Base-by-base conservation (phyloP, 352 stramenopile species). In the Globisporangium rhizosaccharum region DNA sequence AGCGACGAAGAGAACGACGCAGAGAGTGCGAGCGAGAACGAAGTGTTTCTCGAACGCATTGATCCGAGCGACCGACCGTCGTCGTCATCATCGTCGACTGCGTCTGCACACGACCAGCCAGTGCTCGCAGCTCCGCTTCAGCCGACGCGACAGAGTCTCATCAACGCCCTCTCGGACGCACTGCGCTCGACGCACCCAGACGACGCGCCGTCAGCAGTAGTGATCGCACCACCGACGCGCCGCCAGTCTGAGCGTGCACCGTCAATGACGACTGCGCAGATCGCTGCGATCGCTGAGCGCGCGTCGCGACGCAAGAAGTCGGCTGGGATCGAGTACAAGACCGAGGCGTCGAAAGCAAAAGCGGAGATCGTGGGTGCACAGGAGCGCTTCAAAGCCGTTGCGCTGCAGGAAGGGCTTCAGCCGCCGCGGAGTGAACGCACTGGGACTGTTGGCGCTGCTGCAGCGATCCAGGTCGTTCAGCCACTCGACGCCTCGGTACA, bases 161-260 rank as follows among this genome's bases (percentile, higher is more conserved):
- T 64, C 59, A 56, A 37, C 30, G 58, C 52, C 25, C 58, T 64
- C n/a, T 64, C 58, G 10, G 58, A 59, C 25, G 37, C 39, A 2
- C 18, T 64, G 51, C 46, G 52, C n/a, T 41, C 52, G 8, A 58
- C 51, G 8, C 36, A 53, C 17, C 51, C 30, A 2, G 11, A 37
- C 8, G 44, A 42, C 20, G 33, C 25, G 11, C 26, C 17, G 7
- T 51, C 59, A n/a, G 15, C 7, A 20, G 37, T 12, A 12, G 6
- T 37, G 3, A 10, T 33, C 37, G 5, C 36, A 6, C 15, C 48
- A 3, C 37, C 45, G 8, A 59, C 33, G 4, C 59, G 59, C 3
- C 59, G 59, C 15, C 59, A 53, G n/a, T 64, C 51, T 0, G 59
- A 64, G n/a, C 59, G 59, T 14, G 42, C 59, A 6, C 59, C 59